A percentile compares a stretch with the other conserved stretches of the same genome.
Conservation (phyloP, 345 rosid genomes). For the Aquilaria yunnanensis region DNA sequence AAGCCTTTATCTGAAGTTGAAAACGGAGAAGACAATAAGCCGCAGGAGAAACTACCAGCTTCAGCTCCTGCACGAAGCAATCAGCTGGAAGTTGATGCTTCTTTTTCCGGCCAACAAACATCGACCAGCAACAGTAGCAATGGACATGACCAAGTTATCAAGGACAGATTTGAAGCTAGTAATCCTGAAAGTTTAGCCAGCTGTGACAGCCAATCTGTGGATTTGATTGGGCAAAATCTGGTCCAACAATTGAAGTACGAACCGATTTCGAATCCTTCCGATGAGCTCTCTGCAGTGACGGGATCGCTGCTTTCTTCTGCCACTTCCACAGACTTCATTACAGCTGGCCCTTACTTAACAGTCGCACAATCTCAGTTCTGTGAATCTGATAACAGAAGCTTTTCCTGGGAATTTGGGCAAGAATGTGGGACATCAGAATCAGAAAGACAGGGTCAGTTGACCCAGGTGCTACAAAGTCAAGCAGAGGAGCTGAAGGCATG, state of each 20-base stretch:
- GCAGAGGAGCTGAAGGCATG: slow-evolving; percentile 30
- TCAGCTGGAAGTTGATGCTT: slow-evolving; percentile 33
- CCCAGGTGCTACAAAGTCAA: slow-evolving; percentile 12
- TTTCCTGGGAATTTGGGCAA: slow-evolving; percentile 44
- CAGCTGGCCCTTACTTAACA: too few relatives aligned
- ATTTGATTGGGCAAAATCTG: slow-evolving; percentile 29
- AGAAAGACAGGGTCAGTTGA: slow-evolving; percentile 25
- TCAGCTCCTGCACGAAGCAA: slow-evolving; percentile 22
- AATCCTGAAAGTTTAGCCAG: slow-evolving; percentile 26
- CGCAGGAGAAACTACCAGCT: slow-evolving; percentile 14
- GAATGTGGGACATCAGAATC: slow-evolving; percentile 38
- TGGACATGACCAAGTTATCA: slow-evolving; percentile 30
- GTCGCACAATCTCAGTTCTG: too few relatives aligned
- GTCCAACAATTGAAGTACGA: slow-evolving; percentile 32
- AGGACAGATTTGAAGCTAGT: slow-evolving; percentile 28
- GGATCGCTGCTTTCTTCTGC: slow-evolving; percentile 15
- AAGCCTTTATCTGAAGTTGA: slow-evolving; percentile 54
- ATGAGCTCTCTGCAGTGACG: slow-evolving; percentile 18
- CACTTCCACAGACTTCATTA: not conserved
- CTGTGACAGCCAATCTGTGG: slow-evolving; percentile 19
- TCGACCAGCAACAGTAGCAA: slow-evolving; percentile 24
- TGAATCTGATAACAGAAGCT: slow-evolving; percentile 30
- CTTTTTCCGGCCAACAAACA: slow-evolving; percentile 30
- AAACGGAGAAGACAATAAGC: slow-evolving; percentile 39
- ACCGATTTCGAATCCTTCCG: slow-evolving; percentile 32